phyloP scores from a whole-genome alignment of 2,329 filamentous ascomycete species.

The Neospermospora avenae region DNA sequence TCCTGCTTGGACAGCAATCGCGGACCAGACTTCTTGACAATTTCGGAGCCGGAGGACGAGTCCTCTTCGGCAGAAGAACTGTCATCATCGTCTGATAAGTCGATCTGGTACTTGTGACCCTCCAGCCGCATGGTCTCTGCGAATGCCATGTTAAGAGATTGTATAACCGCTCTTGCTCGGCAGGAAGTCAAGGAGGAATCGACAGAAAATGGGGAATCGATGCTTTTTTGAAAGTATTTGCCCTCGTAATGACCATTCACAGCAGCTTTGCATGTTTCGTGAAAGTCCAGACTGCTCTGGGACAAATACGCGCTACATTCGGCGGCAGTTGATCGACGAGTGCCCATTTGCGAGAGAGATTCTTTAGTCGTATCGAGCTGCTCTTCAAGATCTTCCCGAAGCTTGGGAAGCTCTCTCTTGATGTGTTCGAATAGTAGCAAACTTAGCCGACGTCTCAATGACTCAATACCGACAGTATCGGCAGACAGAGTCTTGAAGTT shows the following conservation, averaged over 20 bases:
- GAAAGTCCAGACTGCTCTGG: slow-evolving; percentile 31
- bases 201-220: slow-evolving; percentile 18
- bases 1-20: slow-evolving; percentile 18
- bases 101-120: slow-evolving; percentile 34
- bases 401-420: slow-evolving; percentile 32
- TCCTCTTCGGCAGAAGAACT: too few relatives aligned
- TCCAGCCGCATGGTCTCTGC: slow-evolving; percentile 23
- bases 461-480: slow-evolving; percentile 29
- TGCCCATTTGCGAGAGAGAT: slow-evolving; percentile 16
- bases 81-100: slow-evolving; percentile 13
- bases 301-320: slow-evolving; percentile 30
- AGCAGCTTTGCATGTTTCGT: slow-evolving; percentile 33
- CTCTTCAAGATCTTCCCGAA: slow-evolving; percentile 24
- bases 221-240: slow-evolving; percentile 26
- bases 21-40: neutral
- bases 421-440: slow-evolving; percentile 34
- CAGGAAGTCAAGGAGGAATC: slow-evolving; percentile 15
- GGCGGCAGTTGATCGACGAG: slow-evolving; percentile 13
- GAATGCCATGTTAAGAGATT: slow-evolving; percentile 33
- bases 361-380: slow-evolving; percentile 5
- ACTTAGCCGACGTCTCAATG: slow-evolving; percentile 27
- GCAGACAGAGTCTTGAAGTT: slow-evolving; percentile 30
- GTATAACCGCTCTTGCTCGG: slow-evolving; percentile 33
- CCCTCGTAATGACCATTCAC: slow-evolving; percentile 36
- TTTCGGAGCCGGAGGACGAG: neutral